Conservation (phyloP, 768 basidiomycete genomes). For the Phylloporus sp. region DNA sequence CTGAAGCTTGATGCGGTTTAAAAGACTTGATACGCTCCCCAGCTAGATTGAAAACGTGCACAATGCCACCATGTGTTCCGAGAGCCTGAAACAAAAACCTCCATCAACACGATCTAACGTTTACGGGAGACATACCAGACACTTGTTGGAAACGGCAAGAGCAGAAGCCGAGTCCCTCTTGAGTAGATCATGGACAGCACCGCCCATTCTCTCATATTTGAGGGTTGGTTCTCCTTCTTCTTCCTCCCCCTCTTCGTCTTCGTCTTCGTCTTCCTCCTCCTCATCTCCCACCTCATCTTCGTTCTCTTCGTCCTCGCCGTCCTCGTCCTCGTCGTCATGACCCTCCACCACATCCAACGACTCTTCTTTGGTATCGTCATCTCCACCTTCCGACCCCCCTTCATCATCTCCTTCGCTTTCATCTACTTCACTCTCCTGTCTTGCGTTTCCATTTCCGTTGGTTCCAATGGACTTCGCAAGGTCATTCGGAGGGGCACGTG, state of each 20-base stretch:
- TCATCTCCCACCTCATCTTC: slow-evolving; percentile 19
- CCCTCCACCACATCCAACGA: neutral
- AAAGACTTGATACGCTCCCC: slow-evolving; percentile 86
- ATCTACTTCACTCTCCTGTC: neutral
- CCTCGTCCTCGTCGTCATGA: slow-evolving; percentile 1
- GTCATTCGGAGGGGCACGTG: neutral
- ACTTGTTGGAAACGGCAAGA: slow-evolving; percentile 65
- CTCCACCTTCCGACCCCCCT: slow-evolving; percentile 5
- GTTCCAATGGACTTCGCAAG: slow-evolving; percentile 4
- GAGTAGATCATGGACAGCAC: slow-evolving; percentile 67
- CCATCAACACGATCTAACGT: neutral
- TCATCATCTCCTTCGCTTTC: slow-evolving; percentile 8
- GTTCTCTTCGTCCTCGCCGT: slow-evolving; percentile 17
- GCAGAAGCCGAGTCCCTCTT: slow-evolving; percentile 89
- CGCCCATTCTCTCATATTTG: slow-evolving; percentile 83
- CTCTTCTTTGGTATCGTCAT: neutral
- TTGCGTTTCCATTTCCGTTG: slow-evolving; percentile 17
- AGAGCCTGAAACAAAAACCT: slow-evolving; percentile 54
- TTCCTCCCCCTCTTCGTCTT: slow-evolving; percentile 69
- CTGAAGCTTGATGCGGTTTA: slow-evolving; percentile 83
- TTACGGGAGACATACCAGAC: slow-evolving; percentile 47
- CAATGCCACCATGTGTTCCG: slow-evolving; percentile 90
- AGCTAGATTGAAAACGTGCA: slow-evolving; percentile 75
- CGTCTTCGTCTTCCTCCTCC: slow-evolving; percentile 44
- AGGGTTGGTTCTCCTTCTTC: slow-evolving; percentile 90